Conservation (phyloP, 768 basidiomycete species). For the Fistulinella prunicolor region DNA sequence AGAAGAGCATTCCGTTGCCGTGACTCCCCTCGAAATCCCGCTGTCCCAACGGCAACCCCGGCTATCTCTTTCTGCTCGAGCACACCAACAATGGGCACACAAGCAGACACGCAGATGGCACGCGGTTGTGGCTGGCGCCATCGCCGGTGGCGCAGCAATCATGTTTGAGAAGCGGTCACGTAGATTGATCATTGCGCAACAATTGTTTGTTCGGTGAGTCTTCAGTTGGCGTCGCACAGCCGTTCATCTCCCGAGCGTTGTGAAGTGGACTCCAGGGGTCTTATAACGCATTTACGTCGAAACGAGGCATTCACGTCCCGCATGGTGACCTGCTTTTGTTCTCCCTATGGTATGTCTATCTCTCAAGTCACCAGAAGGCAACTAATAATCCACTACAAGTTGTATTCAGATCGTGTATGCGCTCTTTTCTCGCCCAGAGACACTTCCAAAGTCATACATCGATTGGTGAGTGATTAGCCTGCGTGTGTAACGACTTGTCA, state of each 20-base stretch:
- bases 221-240: background rate
- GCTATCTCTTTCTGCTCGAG: constrained; percentile 60
- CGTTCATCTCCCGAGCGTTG: constrained; percentile 1
- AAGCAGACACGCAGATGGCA: constrained; percentile 78
- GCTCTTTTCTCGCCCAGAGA: constrained; percentile 76
- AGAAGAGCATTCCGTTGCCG: constrained; percentile 14
- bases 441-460: constrained; percentile 74
- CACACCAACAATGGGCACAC: constrained; percentile 58
- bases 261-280: constrained; percentile 83
- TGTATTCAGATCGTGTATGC: constrained; percentile 87
- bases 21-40: constrained; percentile 15
- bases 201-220: constrained; percentile 75
- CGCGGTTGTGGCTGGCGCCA: constrained; percentile 70
- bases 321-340: constrained; percentile 85
- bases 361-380: background rate
- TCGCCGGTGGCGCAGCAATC: constrained; percentile 71
- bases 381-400: constrained; percentile 33
- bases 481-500: background rate
- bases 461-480: constrained; percentile 50
- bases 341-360: constrained; percentile 53
- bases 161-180: constrained; percentile 72
- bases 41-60: constrained; percentile 41
- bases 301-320: constrained; percentile 67
- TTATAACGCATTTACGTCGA: constrained; percentile 74
- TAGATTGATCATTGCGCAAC: constrained; percentile 72